A percentile compares a stretch with the other conserved stretches of the same genome.
phyloP scores from a whole-genome alignment of 2,329 filamentous ascomycete species.

The Claviceps lovelessii region DNA sequence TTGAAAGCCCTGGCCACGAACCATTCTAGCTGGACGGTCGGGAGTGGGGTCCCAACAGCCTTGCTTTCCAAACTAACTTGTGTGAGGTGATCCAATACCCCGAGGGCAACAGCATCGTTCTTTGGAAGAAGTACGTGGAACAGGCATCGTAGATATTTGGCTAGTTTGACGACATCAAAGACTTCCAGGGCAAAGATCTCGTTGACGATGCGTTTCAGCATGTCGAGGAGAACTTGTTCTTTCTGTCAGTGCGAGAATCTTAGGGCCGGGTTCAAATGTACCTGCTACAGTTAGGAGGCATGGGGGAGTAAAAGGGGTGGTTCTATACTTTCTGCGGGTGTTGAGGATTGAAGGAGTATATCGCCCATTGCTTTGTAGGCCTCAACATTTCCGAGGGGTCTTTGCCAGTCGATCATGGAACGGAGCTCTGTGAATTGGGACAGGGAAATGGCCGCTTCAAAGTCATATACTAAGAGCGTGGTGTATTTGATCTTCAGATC shows the following conservation, averaged over 20 bases:
- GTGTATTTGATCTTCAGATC: slow-evolving; percentile 50
- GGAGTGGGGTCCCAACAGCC: slow-evolving; percentile 37
- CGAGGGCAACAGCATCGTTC: slow-evolving; percentile 40
- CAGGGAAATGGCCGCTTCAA: slow-evolving; percentile 58
- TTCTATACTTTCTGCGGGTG: slow-evolving; percentile 35
- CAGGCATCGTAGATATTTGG: slow-evolving; percentile 66
- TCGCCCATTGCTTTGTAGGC: slow-evolving; percentile 53
- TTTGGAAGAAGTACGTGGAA: slow-evolving; percentile 52
- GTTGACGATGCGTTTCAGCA: slow-evolving; percentile 55
- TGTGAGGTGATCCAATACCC: slow-evolving; percentile 50
- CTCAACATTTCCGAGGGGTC: slow-evolving; percentile 26
- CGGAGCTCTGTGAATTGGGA: slow-evolving; percentile 53
- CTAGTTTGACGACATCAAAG: slow-evolving; percentile 45
- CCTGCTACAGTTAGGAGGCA: not conserved
- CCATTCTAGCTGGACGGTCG: slow-evolving; percentile 58
- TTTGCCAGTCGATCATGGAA: slow-evolving; percentile 41
- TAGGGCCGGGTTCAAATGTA: not conserved
- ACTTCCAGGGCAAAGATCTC: slow-evolving; percentile 43
- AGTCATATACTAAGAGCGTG: slow-evolving; percentile 59
- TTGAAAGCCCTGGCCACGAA: slow-evolving; percentile 58
- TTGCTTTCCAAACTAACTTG: slow-evolving; percentile 36
- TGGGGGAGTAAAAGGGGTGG: not conserved
- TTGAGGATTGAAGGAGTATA: slow-evolving; percentile 40
- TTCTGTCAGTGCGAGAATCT: not conserved
- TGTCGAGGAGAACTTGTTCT: slow-evolving; percentile 29